Evolutionary conservation across 1,139 yeast genomes (phyloP).

Genomic region (Debaryomycetaceae sp.): DNA sequence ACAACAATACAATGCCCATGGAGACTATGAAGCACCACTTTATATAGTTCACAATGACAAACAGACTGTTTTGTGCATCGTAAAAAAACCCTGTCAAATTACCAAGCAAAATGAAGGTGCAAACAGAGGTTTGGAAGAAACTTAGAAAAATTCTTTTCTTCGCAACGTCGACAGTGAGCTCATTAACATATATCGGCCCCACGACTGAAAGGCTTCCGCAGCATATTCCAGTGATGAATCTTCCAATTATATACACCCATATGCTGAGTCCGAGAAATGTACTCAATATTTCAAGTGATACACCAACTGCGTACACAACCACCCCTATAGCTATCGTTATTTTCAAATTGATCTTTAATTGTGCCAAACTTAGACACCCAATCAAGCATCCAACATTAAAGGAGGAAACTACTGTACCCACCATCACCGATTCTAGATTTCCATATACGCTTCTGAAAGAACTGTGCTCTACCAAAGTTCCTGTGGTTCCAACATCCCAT

Average conservation of each 20-base stretch:
- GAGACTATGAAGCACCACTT: slow-evolving; percentile 9
- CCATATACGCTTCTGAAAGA: slow-evolving; percentile 7
- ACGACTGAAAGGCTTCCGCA: slow-evolving; percentile 26
- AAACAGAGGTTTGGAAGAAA: slow-evolving; percentile 22
- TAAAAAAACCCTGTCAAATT: slow-evolving; percentile 10
- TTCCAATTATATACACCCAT: slow-evolving; percentile 17
- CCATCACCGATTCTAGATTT: slow-evolving; percentile 3
- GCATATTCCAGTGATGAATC: slow-evolving; percentile 22
- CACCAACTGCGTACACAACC: slow-evolving; percentile 13
- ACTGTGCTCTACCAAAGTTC: slow-evolving; percentile 15
- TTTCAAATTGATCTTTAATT: slow-evolving; percentile 5
- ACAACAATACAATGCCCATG: slow-evolving; percentile 5
- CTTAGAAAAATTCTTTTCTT: slow-evolving; percentile 19
- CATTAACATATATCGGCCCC: slow-evolving; percentile 25
- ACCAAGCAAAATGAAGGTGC: slow-evolving; percentile 21
- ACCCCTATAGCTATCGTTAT: not conserved
- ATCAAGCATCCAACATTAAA: slow-evolving; percentile 28
- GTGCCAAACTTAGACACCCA: slow-evolving; percentile 21
- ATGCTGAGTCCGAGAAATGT: slow-evolving; percentile 3
- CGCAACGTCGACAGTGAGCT: slow-evolving; percentile 13
- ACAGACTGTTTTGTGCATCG: not conserved
- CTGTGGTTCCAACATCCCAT: slow-evolving; percentile 35
- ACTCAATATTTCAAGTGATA: slow-evolving; percentile 12
- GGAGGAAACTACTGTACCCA: slow-evolving; percentile 23
- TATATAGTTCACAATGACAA: slow-evolving; percentile 4